Conservation (phyloP, 352 stramenopile species). For the Globisporangium iwayamae region DNA sequence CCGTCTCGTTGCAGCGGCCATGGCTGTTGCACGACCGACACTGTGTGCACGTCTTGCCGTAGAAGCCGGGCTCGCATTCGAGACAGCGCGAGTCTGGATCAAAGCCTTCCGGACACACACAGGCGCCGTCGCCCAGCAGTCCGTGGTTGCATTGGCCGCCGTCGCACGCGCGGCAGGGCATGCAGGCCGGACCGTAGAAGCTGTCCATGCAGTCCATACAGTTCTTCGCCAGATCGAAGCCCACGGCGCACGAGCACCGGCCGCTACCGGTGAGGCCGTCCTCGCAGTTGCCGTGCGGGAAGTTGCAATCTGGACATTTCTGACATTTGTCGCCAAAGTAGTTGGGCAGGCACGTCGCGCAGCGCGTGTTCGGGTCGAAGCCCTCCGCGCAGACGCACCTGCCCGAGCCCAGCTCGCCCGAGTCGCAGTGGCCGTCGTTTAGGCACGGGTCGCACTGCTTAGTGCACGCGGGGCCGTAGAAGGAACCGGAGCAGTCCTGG, state of each 20-base stretch:
- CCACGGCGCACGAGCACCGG: constrained; percentile 81
- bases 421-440: constrained; percentile 72
- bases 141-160: constrained; percentile 80
- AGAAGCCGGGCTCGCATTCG: constrained; percentile 68
- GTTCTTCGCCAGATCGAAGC: constrained; percentile 64
- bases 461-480: constrained; percentile 52
- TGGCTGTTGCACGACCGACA: constrained; percentile 85
- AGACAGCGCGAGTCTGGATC: constrained; percentile 65
- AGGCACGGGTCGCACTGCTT: constrained; percentile 67
- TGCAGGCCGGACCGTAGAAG: constrained; percentile 71
- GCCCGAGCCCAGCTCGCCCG: constrained; percentile 48
- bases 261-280: constrained; percentile 76
- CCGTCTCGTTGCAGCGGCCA: constrained; percentile 74
- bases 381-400: constrained; percentile 70
- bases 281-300: constrained; percentile 81
- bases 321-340: constrained; percentile 72
- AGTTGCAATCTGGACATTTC: constrained; percentile 80
- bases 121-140: constrained; percentile 67
- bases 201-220: constrained; percentile 84
- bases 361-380: constrained; percentile 73
- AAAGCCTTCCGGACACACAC: constrained; percentile 80
- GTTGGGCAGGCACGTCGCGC: constrained; percentile 70
- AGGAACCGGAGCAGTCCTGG: constrained; percentile 51
- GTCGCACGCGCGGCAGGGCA: constrained; percentile 78
- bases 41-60: constrained; percentile 68